Evolutionary conservation across 1,284 basidiomycete genomes (phyloP).

Genomic region (Porogramme epimiltina): DNA sequence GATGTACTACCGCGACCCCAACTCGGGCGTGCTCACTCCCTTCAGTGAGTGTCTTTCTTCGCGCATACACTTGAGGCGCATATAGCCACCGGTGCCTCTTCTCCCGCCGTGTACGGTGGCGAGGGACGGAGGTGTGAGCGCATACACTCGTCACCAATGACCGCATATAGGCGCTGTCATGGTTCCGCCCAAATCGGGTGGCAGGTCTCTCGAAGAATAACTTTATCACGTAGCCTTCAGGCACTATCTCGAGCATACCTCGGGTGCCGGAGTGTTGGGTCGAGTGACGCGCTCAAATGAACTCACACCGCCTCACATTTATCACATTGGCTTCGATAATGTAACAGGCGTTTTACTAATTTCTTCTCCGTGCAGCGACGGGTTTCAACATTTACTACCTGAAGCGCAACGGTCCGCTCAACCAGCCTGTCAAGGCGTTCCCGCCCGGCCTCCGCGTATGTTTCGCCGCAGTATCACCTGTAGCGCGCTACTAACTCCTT

Average conservation of each 20-base stretch:
- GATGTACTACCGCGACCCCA: constrained; percentile 27
- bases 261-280: too few relatives aligned
- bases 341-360: not conserved
- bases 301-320: too few relatives aligned
- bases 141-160: too few relatives aligned
- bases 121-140: too few relatives aligned
- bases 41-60: constrained; percentile 22
- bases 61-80: not conserved
- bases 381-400: constrained; percentile 34
- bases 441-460: constrained; percentile 30
- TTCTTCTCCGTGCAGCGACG: constrained; percentile 6
- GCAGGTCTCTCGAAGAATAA: too few relatives aligned
- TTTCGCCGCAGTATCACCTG: not conserved
- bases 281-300: too few relatives aligned
- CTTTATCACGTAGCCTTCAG: too few relatives aligned
- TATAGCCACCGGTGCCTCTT: too few relatives aligned
- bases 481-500: not conserved
- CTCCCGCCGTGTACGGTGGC: too few relatives aligned
- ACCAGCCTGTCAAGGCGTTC: constrained; percentile 28
- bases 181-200: too few relatives aligned
- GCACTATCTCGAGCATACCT: too few relatives aligned
- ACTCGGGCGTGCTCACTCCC: constrained; percentile 22
- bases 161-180: too few relatives aligned
- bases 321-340: not conserved
- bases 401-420: constrained; percentile 20